Conservation (phyloP, 2,329 filamentous ascomycete species). For the Cladosporium austrohemisphaericum region DNA sequence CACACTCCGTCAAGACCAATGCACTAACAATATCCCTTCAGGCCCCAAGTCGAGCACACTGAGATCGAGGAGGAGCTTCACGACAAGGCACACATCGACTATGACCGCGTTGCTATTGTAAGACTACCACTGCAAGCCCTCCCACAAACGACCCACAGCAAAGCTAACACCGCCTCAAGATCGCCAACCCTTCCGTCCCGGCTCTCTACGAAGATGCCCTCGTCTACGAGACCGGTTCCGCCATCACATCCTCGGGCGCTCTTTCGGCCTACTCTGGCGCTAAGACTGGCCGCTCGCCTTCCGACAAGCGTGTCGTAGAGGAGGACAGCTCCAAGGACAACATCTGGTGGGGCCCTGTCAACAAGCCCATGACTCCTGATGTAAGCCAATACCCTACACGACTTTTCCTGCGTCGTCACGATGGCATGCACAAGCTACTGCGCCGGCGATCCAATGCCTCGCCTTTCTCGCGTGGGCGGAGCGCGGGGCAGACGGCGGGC, state of each 20-base stretch:
- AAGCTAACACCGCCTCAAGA: conserved; percentile 38
- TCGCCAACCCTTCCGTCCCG: conserved; percentile 90
- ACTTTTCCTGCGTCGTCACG: conserved; percentile 6
- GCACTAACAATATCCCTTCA: conserved; percentile 38
- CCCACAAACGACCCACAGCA: background rate
- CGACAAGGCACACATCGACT: conserved; percentile 97
- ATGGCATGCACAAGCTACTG: conserved; percentile 9
- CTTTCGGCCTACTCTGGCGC: conserved; percentile 96
- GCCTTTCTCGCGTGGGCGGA: conserved; percentile 1
- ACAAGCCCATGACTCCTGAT: conserved; percentile 97
- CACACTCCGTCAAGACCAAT: background rate
- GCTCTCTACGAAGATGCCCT: conserved; percentile 98
- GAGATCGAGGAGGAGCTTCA: conserved; percentile 97
- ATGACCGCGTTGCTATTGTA: conserved; percentile 96
- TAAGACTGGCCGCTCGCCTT: conserved; percentile 94
- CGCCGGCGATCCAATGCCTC: background rate
- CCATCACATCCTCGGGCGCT: conserved; percentile 92
- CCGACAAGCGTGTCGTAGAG: conserved; percentile 96
- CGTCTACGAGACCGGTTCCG: conserved; percentile 94
- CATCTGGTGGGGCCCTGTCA: conserved; percentile 98
- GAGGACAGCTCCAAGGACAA: conserved; percentile 85
- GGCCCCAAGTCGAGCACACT: conserved; percentile 82
- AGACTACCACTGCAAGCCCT: conserved; percentile 34
- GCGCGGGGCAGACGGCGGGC: conserved; percentile 14
- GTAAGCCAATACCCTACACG: conserved; percentile 56